Conservation (phyloP, 148 eudicot species). For the Vaccinium darrowii region DNA sequence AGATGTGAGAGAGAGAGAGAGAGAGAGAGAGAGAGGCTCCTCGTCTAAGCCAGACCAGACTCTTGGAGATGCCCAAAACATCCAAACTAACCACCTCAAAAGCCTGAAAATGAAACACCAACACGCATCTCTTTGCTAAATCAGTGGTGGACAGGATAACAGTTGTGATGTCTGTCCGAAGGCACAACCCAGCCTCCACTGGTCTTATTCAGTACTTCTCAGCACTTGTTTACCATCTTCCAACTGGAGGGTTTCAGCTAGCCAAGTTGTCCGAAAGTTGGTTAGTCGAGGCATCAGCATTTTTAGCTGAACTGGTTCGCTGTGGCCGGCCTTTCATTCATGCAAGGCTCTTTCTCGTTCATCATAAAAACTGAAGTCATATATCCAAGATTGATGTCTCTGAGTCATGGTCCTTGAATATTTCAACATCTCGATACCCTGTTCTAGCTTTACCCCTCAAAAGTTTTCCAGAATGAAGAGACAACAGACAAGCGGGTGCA, state of each 20-base stretch:
- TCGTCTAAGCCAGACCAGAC: neutral
- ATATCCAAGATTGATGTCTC: conserved; percentile 64
- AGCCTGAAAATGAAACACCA: too few species aligned
- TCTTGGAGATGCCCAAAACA: conserved; percentile 13
- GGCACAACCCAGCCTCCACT: neutral
- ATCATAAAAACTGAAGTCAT: conserved; percentile 70
- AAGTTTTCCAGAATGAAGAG: too few species aligned
- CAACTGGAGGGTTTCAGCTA: conserved; percentile 54
- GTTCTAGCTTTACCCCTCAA: conserved; percentile 26
- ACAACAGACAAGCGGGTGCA: too few species aligned
- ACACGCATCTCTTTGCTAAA: conserved; percentile 7
- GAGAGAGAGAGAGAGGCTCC: neutral
- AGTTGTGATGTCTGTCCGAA: neutral
- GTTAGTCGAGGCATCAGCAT: conserved; percentile 42
- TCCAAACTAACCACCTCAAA: conserved; percentile 12
- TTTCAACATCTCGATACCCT: conserved; percentile 78
- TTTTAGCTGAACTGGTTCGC: conserved; percentile 36
- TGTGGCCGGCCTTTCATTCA: conserved; percentile 73
- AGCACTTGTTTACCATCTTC: conserved; percentile 50
- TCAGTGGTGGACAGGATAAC: neutral
- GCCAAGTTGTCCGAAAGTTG: conserved; percentile 61
- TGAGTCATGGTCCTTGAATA: conserved; percentile 73
- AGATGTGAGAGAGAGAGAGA: neutral
- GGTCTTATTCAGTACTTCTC: conserved; percentile 23
- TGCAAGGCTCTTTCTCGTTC: conserved; percentile 69